These are phyloP conservation scores for Kwoniella dejecticola DNA, from an alignment of 768 basidiomycete species.

Conservation along the genomic window DNA sequence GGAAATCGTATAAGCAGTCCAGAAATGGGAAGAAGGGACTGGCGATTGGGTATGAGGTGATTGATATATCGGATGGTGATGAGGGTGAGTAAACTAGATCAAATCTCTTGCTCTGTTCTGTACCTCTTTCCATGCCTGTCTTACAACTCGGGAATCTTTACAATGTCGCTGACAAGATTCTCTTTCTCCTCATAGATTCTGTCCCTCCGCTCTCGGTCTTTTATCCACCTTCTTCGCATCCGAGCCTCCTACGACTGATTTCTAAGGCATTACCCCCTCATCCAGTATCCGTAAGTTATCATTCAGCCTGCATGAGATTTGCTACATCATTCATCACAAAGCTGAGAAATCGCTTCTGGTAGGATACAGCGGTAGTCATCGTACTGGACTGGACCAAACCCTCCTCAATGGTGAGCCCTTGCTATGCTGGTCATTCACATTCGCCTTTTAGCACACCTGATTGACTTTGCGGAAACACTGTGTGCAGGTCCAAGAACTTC, in stretches of 20 bases:
- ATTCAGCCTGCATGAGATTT: too few relatives aligned
- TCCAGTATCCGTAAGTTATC: slow-evolving; percentile 45
- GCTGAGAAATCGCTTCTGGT: too few relatives aligned
- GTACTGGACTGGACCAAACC: slow-evolving; percentile 94
- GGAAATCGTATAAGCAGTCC: neutral
- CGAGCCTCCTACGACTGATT: slow-evolving; percentile 69
- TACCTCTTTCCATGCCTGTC: too few relatives aligned
- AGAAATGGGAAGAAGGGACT: slow-evolving; percentile 63
- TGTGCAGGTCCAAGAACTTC: slow-evolving; percentile 64
- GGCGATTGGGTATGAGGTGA: slow-evolving; percentile 88
- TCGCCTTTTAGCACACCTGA: too few relatives aligned
- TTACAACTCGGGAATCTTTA: too few relatives aligned
- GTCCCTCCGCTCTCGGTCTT: slow-evolving; percentile 86
- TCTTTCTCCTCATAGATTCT: slow-evolving; percentile 63
- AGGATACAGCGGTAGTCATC: slow-evolving; percentile 65
- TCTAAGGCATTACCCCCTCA: slow-evolving; percentile 75
- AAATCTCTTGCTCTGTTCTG: neutral
- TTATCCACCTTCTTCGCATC: slow-evolving; percentile 79
- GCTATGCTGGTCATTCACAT: too few relatives aligned
- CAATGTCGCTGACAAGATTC: neutral
- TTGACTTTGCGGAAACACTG: neutral
- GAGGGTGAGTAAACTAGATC: slow-evolving; percentile 67
- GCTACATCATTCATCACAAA: too few relatives aligned
- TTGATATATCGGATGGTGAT: slow-evolving; percentile 85
- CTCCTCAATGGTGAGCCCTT: slow-evolving; percentile 70